These are phyloP conservation scores for Pseudogymnoascus sp. DNA, from an alignment of 2,329 filamentous ascomycete species.

Conservation along the genomic window DNA sequence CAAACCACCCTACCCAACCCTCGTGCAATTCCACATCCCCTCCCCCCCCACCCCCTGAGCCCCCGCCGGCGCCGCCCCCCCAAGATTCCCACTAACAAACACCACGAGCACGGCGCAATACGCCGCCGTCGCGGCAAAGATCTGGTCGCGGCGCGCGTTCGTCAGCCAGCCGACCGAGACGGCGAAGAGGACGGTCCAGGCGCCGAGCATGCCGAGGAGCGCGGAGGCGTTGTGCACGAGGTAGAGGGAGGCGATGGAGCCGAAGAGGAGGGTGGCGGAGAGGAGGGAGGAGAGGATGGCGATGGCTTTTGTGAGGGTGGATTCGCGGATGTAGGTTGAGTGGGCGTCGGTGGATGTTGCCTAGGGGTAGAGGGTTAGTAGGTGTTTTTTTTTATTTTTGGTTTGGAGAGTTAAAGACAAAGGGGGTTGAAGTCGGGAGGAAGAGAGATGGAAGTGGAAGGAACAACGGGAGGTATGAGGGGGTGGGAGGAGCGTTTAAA, in stretches of 20 bases:
- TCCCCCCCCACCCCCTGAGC: not conserved
- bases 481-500: too few relatives aligned
- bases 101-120: slow-evolving; percentile 18
- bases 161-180: slow-evolving; percentile 18
- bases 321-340: slow-evolving; percentile 13
- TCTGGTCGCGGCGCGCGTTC: slow-evolving; percentile 17
- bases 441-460: too few relatives aligned
- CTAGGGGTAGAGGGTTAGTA: not conserved
- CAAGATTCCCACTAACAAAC: slow-evolving; percentile 17
- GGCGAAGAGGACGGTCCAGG: slow-evolving; percentile 19
- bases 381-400: not conserved
- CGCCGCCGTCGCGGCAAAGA: slow-evolving; percentile 19
- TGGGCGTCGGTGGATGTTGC: slow-evolving; percentile 9
- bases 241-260: slow-evolving; percentile 17
- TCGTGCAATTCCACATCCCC: not conserved
- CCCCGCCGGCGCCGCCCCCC: not conserved
- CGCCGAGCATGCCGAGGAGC: slow-evolving; percentile 17
- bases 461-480: too few relatives aligned
- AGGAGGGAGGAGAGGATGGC: slow-evolving; percentile 13
- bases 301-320: slow-evolving; percentile 7
- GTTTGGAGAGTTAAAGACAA: too few relatives aligned
- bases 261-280: slow-evolving; percentile 15
- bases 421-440: too few relatives aligned
- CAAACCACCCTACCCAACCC: not conserved
- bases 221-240: slow-evolving; percentile 10